Conservation (phyloP, 2,329 filamentous ascomycete species). For the Colletotrichum falcatum region DNA sequence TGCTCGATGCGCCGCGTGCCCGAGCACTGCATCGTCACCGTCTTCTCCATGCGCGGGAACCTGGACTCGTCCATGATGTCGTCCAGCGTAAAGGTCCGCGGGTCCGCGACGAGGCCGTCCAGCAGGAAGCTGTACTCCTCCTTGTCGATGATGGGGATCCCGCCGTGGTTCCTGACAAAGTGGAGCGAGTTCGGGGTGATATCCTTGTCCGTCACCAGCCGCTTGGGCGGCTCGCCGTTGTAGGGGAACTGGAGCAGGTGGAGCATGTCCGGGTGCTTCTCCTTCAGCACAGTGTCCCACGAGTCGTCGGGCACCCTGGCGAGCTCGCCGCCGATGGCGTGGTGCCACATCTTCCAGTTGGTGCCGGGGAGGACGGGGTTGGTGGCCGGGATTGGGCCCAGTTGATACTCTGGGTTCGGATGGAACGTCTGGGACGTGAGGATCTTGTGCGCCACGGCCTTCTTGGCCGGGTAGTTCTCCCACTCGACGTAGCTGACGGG, state of each 20-base stretch:
- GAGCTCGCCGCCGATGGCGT: conserved; percentile 57
- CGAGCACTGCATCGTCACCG: conserved; percentile 74
- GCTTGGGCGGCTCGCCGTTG: conserved; percentile 72
- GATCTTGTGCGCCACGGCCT: conserved; percentile 67
- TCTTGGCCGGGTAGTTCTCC: conserved; percentile 78
- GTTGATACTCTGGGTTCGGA: conserved; percentile 65
- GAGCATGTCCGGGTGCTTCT: conserved; percentile 71
- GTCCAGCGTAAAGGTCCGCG: conserved; percentile 66
- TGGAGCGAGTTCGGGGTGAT: conserved; percentile 70
- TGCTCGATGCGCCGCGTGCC: conserved; percentile 78
- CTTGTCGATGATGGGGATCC: conserved; percentile 73
- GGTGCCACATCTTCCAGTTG: conserved; percentile 70
- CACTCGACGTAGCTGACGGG: conserved; percentile 71
- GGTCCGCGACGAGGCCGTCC: conserved; percentile 71
- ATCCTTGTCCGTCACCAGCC: conserved; percentile 64
- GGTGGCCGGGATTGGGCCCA: conserved; percentile 65
- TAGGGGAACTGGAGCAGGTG: conserved; percentile 73
- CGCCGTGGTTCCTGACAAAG: conserved; percentile 79
- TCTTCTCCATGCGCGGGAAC: conserved; percentile 70
- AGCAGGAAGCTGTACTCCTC: conserved; percentile 65
- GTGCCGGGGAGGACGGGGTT: conserved; percentile 69
- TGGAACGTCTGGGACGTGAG: conserved; percentile 46
- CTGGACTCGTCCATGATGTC: conserved; percentile 70
- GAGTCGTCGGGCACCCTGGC: conserved; percentile 65
- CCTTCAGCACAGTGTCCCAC: conserved; percentile 66